These are phyloP conservation scores for Colletotrichum phormii DNA, from an alignment of 2,329 filamentous ascomycete genomes.

Conservation along the genomic window DNA sequence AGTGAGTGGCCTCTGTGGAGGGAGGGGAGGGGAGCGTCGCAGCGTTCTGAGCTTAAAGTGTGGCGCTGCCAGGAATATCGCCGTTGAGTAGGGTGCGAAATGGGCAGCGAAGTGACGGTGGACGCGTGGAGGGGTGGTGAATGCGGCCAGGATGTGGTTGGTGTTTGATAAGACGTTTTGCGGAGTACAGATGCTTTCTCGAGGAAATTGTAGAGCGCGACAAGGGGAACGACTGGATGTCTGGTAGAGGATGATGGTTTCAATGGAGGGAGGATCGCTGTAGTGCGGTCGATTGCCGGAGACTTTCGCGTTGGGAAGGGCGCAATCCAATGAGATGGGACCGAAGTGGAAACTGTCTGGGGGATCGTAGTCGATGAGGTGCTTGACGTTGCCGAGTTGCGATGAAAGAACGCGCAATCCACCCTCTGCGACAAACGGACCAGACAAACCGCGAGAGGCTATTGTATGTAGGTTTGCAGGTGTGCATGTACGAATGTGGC, in stretches of 20 bases:
- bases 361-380: background rate
- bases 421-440: background rate
- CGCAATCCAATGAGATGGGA: conserved; percentile 7
- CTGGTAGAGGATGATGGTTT: background rate
- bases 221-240: background rate
- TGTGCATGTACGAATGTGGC: background rate
- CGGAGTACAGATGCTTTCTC: background rate
- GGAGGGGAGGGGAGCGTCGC: conserved; percentile 22
- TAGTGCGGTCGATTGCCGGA: background rate
- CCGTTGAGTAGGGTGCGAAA: background rate
- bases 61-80: conserved; percentile 30
- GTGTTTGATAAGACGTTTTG: background rate
- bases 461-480: background rate
- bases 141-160: background rate
- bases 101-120: background rate
- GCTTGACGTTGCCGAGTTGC: background rate
- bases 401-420: background rate
- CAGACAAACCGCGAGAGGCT: background rate
- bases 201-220: background rate
- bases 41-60: conserved; percentile 28
- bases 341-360: background rate
- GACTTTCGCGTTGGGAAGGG: conserved; percentile 19
- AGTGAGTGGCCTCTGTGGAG: conserved; percentile 5
- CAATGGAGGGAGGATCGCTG: conserved; percentile 17
- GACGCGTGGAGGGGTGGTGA: conserved; percentile 5